These are phyloP conservation scores for Plectranthus barbatus DNA, from an alignment of 257 asterid genomes.

Conservation along the genomic window DNA sequence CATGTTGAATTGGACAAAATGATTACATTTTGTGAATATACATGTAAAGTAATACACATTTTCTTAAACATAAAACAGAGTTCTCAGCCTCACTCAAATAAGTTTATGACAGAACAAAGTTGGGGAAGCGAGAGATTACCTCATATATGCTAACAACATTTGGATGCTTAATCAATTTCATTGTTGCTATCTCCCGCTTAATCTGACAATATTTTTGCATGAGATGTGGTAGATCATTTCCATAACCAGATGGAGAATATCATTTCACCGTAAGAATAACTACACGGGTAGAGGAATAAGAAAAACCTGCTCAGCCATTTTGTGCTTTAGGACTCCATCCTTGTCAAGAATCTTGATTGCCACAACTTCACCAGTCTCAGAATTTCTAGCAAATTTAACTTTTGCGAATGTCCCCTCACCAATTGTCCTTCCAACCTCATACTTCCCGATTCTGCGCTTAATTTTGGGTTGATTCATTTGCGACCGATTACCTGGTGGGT, in stretches of 20 bases:
- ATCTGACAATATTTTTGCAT: slow-evolving; percentile 38
- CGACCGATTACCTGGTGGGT: background rate
- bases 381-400: slow-evolving; percentile 78
- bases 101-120: background rate
- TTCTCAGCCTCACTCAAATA: background rate
- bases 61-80: background rate
- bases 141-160: slow-evolving; percentile 72
- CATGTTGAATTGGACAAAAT: background rate
- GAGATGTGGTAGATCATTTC: slow-evolving; percentile 5
- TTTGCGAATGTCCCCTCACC: slow-evolving; percentile 98
- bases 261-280: background rate
- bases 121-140: slow-evolving; percentile 34
- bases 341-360: slow-evolving; percentile 90
- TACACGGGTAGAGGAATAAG: background rate
- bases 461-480: slow-evolving; percentile 64
- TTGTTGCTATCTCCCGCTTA: slow-evolving; percentile 83
- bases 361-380: slow-evolving; percentile 67
- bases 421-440: slow-evolving; percentile 91
- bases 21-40: background rate
- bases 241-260: background rate
- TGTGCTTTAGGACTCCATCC: slow-evolving; percentile 86
- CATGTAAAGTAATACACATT: background rate
- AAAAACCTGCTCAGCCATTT: slow-evolving; percentile 89
- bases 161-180: slow-evolving; percentile 90
- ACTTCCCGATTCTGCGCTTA: slow-evolving; percentile 74